phyloP scores from a whole-genome alignment of 1,284 basidiomycete species.

The Cryptococcus jaspeensis region DNA sequence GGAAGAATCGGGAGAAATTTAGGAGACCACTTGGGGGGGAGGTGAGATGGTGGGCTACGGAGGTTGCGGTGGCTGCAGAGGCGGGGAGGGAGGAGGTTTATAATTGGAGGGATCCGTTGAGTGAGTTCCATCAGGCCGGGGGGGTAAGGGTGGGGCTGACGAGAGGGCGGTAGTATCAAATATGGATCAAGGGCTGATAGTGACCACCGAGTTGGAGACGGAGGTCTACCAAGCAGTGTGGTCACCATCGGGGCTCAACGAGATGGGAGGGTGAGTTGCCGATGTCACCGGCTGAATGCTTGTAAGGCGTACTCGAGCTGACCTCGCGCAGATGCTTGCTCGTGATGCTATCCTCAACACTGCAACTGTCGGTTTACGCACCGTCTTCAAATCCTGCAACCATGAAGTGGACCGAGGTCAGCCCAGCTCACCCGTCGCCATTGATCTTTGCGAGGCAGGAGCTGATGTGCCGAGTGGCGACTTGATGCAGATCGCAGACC shows the following conservation, averaged over 20 bases:
- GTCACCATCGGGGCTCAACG: constrained; percentile 41
- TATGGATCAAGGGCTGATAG: not conserved
- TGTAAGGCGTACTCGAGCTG: constrained; percentile 1
- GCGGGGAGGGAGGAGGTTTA: constrained; percentile 22
- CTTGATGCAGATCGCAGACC: constrained; percentile 32
- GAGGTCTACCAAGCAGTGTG: constrained; percentile 32
- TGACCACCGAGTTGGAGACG: constrained; percentile 30
- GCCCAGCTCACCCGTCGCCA: not conserved
- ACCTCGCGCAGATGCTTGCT: constrained; percentile 31
- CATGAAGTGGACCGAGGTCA: constrained; percentile 36
- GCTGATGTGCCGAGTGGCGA: not conserved
- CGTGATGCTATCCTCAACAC: constrained; percentile 25
- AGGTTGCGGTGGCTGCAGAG: constrained; percentile 19
- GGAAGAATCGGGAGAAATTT: constrained; percentile 2
- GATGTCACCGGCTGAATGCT: not conserved
- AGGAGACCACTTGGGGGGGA: constrained; percentile 31
- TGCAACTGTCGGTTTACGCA: constrained; percentile 37
- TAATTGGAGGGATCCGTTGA: constrained; percentile 21
- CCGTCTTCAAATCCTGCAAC: constrained; percentile 33
- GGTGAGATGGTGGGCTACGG: constrained; percentile 34
- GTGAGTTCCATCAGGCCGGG: too few relatives aligned
- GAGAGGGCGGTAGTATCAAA: too few relatives aligned
- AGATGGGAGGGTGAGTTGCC: constrained; percentile 32
- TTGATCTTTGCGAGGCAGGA: not conserved
- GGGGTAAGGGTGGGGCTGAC: too few relatives aligned